Percentiles rank a stretch among this genome's conserved stretches.
Evolutionary conservation across 257 asterid genomes (phyloP).

Genomic region (Apocynum venetum): DNA sequence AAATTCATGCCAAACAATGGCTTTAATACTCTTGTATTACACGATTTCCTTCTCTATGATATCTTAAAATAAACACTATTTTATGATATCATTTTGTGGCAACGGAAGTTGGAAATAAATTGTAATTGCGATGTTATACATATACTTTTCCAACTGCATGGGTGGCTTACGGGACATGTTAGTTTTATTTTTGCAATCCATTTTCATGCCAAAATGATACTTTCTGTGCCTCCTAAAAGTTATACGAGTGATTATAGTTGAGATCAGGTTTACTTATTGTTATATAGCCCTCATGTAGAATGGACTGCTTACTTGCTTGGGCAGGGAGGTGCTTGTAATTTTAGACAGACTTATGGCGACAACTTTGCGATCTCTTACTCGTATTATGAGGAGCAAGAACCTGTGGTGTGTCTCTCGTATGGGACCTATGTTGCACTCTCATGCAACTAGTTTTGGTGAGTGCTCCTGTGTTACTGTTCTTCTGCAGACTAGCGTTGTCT

Average conservation of each 20-base stretch:
- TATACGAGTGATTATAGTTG: background rate
- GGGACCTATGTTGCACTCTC: slow-evolving; percentile 58
- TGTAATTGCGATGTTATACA: background rate
- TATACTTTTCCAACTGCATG: background rate
- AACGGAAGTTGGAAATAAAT: background rate
- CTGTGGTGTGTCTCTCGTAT: slow-evolving; percentile 27
- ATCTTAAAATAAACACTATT: background rate
- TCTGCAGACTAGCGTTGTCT: background rate
- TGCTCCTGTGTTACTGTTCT: background rate
- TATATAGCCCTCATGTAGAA: background rate
- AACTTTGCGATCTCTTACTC: slow-evolving; percentile 53
- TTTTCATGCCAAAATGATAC: background rate
- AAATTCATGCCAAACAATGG: background rate
- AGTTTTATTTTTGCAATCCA: background rate
- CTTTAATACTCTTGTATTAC: background rate
- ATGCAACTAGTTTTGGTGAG: slow-evolving; percentile 88
- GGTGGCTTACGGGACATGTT: background rate
- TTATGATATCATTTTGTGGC: background rate
- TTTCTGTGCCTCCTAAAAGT: background rate
- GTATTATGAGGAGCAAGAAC: slow-evolving; percentile 44
- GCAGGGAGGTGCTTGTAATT: slow-evolving; percentile 6
- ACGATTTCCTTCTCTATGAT: background rate
- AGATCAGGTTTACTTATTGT: background rate
- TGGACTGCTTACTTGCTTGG: slow-evolving; percentile 1
- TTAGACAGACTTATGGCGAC: slow-evolving; percentile 34